Percentiles rank a stretch among this genome's conserved stretches.
phyloP scores from a whole-genome alignment of 495 filamentous ascomycete species.

The Trichoderma reesei region DNA sequence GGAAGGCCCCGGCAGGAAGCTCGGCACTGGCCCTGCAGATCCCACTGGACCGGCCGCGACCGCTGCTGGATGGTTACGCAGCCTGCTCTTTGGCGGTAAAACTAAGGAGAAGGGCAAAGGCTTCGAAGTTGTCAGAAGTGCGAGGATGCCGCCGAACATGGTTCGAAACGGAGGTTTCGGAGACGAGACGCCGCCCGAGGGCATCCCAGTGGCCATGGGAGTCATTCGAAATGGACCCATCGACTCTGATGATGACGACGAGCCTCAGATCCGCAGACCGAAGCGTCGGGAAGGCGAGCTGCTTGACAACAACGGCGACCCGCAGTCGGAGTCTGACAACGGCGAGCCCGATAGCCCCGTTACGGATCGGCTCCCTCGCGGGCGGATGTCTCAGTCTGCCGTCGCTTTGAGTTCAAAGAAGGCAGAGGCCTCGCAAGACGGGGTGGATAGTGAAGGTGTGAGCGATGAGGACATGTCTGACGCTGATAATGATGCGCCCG shows the following conservation, averaged over 20 bases:
- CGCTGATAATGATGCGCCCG: slow-evolving; percentile 23
- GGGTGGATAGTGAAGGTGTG: not conserved
- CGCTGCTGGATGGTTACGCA: slow-evolving; percentile 80
- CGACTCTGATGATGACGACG: slow-evolving; percentile 51
- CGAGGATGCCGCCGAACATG: slow-evolving; percentile 58
- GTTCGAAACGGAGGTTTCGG: slow-evolving; percentile 42
- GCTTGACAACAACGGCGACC: slow-evolving; percentile 35
- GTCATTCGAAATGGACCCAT: slow-evolving; percentile 47
- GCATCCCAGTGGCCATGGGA: slow-evolving; percentile 49
- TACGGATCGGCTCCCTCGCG: slow-evolving; percentile 47
- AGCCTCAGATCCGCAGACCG: slow-evolving; percentile 20
- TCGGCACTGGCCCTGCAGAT: slow-evolving; percentile 91
- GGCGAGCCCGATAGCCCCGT: slow-evolving; percentile 21
- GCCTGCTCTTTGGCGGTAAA: slow-evolving; percentile 60
- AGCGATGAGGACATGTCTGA: slow-evolving; percentile 16
- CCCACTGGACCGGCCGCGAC: slow-evolving; percentile 82
- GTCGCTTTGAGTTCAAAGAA: slow-evolving; percentile 50
- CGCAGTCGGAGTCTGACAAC: slow-evolving; percentile 25
- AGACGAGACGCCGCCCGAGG: slow-evolving; percentile 41
- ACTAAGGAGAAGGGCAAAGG: slow-evolving; percentile 86
- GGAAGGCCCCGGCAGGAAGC: slow-evolving; percentile 64
- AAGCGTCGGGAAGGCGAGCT: slow-evolving; percentile 23
- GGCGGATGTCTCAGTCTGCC: slow-evolving; percentile 54
- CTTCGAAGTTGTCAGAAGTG: slow-evolving; percentile 89
- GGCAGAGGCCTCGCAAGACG: slow-evolving; percentile 23